Conservation (phyloP, 768 basidiomycete species). For the Pholiota conissans region DNA sequence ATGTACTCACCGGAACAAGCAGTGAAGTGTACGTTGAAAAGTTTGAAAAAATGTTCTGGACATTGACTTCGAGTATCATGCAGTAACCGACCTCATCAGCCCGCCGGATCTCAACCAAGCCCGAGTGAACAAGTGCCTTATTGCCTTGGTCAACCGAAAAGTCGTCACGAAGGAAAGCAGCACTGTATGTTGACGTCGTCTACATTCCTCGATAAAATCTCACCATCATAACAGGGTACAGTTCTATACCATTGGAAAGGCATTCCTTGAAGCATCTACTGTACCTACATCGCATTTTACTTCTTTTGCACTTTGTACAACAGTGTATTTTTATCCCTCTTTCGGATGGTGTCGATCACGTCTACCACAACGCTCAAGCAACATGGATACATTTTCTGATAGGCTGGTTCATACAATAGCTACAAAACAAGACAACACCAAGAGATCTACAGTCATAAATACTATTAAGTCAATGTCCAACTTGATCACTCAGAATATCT, state of each 20-base stretch:
- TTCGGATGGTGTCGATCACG: no score
- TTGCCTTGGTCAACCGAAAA: constrained; percentile 87
- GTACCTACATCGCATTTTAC: neutral
- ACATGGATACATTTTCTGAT: neutral
- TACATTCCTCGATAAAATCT: neutral
- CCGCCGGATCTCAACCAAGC: constrained; percentile 88
- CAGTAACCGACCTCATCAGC: constrained; percentile 76
- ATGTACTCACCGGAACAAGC: constrained; percentile 63
- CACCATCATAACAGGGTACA: constrained; percentile 45
- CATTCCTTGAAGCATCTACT: constrained; percentile 31
- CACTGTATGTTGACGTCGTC: constrained; percentile 40
- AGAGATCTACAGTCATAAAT: neutral
- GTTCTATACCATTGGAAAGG: constrained; percentile 76
- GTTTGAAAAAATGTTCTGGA: neutral
- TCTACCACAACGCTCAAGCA: no score
- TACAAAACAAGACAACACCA: constrained; percentile 1
- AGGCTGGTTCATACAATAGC: neutral
- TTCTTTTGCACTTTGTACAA: neutral
- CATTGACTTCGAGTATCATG: neutral
- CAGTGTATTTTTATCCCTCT: neutral
- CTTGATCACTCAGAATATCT: constrained; percentile 19
- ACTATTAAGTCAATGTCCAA: neutral
- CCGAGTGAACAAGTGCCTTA: constrained; percentile 90
- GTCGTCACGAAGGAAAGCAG: constrained; percentile 75
- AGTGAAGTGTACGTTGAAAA: constrained; percentile 55